Percentiles rank a stretch among this genome's conserved stretches.
Conservation (phyloP, 192 early-diverging fungal species). For the Tieghemiomyces parasiticus region DNA sequence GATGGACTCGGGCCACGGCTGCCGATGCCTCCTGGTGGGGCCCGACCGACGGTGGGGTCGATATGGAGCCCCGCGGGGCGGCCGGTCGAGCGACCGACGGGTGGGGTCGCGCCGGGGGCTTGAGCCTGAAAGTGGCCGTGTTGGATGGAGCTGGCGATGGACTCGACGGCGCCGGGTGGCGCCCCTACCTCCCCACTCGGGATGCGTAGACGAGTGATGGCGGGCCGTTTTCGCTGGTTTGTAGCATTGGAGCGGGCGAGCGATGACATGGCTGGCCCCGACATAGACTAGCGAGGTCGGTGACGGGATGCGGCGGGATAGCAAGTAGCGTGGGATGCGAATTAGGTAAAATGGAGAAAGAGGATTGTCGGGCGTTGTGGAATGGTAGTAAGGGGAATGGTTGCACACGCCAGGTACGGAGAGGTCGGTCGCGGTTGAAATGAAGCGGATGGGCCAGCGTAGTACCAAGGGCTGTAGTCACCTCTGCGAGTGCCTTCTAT, state of each 20-base stretch:
- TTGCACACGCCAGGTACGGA: too few species aligned
- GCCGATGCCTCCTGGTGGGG: background rate
- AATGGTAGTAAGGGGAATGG: too few species aligned
- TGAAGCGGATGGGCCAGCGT: too few species aligned
- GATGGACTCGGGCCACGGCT: background rate
- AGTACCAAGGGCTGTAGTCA: too few species aligned
- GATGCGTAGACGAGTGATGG: conserved; percentile 12
- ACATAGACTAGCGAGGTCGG: too few species aligned
- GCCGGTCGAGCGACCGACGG: background rate
- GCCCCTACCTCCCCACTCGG: conserved; percentile 10
- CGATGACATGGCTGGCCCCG: conserved; percentile 26
- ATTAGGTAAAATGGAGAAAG: background rate
- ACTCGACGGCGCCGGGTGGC: background rate
- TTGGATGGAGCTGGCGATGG: conserved; percentile 17
- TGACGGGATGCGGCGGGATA: too few species aligned
- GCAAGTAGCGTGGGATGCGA: too few species aligned
- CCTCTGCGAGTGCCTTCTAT: too few species aligned
- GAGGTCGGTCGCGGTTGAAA: too few species aligned
- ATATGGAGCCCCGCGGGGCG: too few species aligned
- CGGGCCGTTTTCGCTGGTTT: conserved; percentile 14
- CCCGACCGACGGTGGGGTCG: background rate
- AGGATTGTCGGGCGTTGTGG: too few species aligned
- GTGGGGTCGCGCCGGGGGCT: background rate
- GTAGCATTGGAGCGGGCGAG: conserved; percentile 34
- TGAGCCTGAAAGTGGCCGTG: conserved; percentile 15